phyloP scores from a whole-genome alignment of 2,329 filamentous ascomycete species.

The Colletotrichum godetiae region DNA sequence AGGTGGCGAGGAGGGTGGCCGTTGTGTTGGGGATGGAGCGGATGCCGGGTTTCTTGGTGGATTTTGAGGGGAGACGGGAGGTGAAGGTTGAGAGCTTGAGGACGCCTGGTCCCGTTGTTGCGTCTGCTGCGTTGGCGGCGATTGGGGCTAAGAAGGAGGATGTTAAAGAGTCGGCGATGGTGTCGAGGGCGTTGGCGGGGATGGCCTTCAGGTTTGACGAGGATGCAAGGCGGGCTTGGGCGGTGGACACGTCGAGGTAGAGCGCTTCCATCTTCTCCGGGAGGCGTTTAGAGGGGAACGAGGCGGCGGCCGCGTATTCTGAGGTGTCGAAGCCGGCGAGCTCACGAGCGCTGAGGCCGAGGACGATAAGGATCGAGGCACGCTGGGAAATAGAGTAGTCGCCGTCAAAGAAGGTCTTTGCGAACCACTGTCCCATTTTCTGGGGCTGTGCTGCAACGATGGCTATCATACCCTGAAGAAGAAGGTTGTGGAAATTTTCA shows the following conservation, averaged over 20 bases:
- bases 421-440: slow-evolving; percentile 85
- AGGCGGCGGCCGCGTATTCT: slow-evolving; percentile 58
- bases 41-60: slow-evolving; percentile 50
- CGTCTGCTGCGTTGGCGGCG: slow-evolving; percentile 83
- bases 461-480: slow-evolving; percentile 84
- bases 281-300: slow-evolving; percentile 85
- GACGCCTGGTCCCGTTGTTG: slow-evolving; percentile 80
- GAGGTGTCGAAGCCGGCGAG: slow-evolving; percentile 80
- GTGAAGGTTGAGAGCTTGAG: slow-evolving; percentile 93
- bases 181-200: slow-evolving; percentile 71
- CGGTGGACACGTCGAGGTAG: slow-evolving; percentile 60
- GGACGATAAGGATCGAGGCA: slow-evolving; percentile 81
- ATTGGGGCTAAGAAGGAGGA: slow-evolving; percentile 83
- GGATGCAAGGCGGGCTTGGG: slow-evolving; percentile 36
- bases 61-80: slow-evolving; percentile 68
- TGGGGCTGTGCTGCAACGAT: slow-evolving; percentile 80
- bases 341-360: slow-evolving; percentile 87
- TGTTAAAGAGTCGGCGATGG: slow-evolving; percentile 75
- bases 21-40: slow-evolving; percentile 80
- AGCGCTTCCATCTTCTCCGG: slow-evolving; percentile 79
- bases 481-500: slow-evolving; percentile 79
- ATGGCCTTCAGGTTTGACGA: slow-evolving; percentile 60
- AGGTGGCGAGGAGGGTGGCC: slow-evolving; percentile 77
- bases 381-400: slow-evolving; percentile 91
- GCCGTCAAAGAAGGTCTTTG: slow-evolving; percentile 87